Conservation (phyloP, 2,329 filamentous ascomycete genomes). For the Fusarium illudens region DNA sequence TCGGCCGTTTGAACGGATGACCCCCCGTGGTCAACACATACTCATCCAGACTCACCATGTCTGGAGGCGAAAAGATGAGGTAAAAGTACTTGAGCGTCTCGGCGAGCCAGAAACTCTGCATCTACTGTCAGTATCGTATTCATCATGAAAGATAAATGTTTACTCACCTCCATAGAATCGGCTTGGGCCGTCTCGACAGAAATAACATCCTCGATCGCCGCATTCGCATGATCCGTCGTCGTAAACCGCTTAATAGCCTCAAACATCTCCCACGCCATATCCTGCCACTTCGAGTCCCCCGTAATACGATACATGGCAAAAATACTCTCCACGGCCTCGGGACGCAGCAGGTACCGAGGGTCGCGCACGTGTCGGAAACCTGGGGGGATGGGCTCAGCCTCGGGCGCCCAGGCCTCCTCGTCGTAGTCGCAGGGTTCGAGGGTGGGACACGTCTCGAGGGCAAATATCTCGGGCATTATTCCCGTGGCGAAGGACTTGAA, state of each 20-base stretch:
- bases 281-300: conserved; percentile 56
- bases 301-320: conserved; percentile 62
- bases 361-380: conserved; percentile 70
- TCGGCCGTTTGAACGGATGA: conserved; percentile 51
- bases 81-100: conserved; percentile 83
- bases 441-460: conserved; percentile 55
- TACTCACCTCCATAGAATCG: conserved; percentile 68
- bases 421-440: conserved; percentile 46
- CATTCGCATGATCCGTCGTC: conserved; percentile 57
- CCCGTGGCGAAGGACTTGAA: conserved; percentile 63
- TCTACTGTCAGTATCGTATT: background rate
- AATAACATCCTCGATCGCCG: conserved; percentile 57
- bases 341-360: conserved; percentile 58
- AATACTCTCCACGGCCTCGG: conserved; percentile 60
- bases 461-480: conserved; percentile 67
- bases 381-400: conserved; percentile 48
- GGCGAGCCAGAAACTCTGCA: conserved; percentile 74
- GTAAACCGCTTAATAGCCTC: conserved; percentile 56
- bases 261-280: conserved; percentile 64
- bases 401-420: conserved; percentile 41
- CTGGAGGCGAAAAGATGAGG: conserved; percentile 71
- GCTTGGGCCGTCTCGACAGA: conserved; percentile 47
- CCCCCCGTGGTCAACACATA: conserved; percentile 69
- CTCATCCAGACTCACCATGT: conserved; percentile 72
- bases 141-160: background rate